Evolutionary conservation across 495 filamentous ascomycete species (phyloP).

Genomic region (Haplographium delicatum): DNA sequence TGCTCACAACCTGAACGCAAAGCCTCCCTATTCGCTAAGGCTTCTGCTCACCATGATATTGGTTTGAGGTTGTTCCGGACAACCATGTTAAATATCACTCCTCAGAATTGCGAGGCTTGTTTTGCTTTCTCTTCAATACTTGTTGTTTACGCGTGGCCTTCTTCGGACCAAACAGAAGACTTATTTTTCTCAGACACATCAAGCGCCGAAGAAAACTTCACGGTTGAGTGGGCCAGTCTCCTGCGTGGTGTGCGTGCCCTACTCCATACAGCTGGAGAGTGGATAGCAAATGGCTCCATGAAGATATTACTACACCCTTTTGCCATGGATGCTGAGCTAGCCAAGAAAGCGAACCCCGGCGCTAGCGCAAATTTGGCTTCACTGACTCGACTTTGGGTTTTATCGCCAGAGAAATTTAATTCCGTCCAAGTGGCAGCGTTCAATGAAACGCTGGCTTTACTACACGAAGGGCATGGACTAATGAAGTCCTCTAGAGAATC

Average conservation of each 20-base stretch:
- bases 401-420: neutral
- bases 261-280: neutral
- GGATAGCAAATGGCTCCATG: neutral
- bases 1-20: neutral
- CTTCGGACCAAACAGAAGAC: neutral
- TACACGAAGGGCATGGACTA: neutral
- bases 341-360: neutral
- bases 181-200: conserved; percentile 1
- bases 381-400: conserved; percentile 3
- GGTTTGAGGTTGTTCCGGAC: neutral
- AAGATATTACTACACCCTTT: neutral
- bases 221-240: conserved; percentile 7
- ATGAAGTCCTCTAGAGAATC: neutral
- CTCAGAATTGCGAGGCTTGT: conserved; percentile 8
- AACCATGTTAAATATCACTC: neutral
- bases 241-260: neutral
- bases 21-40: neutral
- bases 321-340: neutral
- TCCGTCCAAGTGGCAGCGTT: neutral
- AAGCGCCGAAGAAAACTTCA: neutral
- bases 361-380: neutral
- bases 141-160: conserved; percentile 5
- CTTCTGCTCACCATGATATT: conserved; percentile 4
- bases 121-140: conserved; percentile 2
- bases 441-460: neutral